phyloP scores from a whole-genome alignment of 2,329 filamentous ascomycete species.

The Emmonsiellopsis sp. region DNA sequence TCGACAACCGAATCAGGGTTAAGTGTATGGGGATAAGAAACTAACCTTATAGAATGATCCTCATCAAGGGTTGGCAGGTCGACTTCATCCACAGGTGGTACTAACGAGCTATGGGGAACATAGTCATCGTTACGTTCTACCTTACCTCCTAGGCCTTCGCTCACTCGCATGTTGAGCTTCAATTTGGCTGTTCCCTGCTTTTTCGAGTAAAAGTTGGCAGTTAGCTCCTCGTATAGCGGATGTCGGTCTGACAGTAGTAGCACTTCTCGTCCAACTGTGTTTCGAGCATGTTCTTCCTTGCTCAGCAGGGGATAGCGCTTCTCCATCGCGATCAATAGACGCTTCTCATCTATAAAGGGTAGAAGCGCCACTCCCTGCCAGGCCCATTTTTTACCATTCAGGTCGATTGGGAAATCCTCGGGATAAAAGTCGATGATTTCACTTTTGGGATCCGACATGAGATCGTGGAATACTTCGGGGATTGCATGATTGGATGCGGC shows the following conservation, averaged over 20 bases:
- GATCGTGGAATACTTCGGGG: slow-evolving; percentile 73
- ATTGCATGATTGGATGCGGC: slow-evolving; percentile 88
- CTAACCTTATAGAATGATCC: slow-evolving; percentile 76
- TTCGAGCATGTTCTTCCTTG: slow-evolving; percentile 67
- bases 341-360: slow-evolving; percentile 90
- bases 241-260: slow-evolving; percentile 78
- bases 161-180: slow-evolving; percentile 65
- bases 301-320: slow-evolving; percentile 73
- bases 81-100: slow-evolving; percentile 64
- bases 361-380: slow-evolving; percentile 94
- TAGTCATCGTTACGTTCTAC: slow-evolving; percentile 77
- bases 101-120: slow-evolving; percentile 72
- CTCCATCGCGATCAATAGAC: slow-evolving; percentile 71
- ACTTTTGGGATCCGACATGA: slow-evolving; percentile 83
- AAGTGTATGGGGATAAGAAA: slow-evolving; percentile 14
- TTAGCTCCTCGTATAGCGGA: slow-evolving; percentile 76
- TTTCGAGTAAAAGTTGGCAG: slow-evolving; percentile 84
- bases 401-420: slow-evolving; percentile 81
- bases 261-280: slow-evolving; percentile 69
- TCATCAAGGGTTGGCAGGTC: slow-evolving; percentile 71
- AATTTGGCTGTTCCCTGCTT: slow-evolving; percentile 60
- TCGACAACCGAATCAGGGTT: not conserved
- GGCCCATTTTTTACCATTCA: slow-evolving; percentile 97
- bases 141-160: slow-evolving; percentile 68
- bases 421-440: slow-evolving; percentile 98